Evolutionary conservation across 768 basidiomycete species (phyloP), one percentile per base, ranked within the genome.

Genomic region (Tricholoma saponaceum): DNA sequence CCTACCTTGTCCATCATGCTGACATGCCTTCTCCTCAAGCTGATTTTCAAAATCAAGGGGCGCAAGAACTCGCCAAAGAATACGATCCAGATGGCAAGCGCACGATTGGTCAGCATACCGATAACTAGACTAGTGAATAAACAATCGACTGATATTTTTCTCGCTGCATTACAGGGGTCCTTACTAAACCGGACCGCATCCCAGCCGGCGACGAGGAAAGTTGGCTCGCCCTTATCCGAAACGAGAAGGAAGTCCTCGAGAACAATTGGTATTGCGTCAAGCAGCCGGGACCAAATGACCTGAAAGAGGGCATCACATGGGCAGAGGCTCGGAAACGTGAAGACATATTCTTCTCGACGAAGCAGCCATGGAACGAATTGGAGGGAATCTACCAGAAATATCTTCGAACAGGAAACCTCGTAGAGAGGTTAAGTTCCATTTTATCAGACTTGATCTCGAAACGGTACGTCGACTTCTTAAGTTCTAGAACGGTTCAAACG

Each of bases 21-120:
- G 14, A n/a, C 20, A 16, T 13, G 54, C 37, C 46, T 8, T 18
- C 33, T 35, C 28, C 44, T 44, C 30, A 47, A 92, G 90, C 88
- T 52, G 89, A 92, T 59, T 89, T 88, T 18, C 87, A 91, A 62
- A 92, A 89, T 43, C 89, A 92, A 67, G 86, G 85, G 0, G 89
- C 89, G 0, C 83, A 86, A 58, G 72, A 79, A n/a, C 71, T 92
- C 0, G 83, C 87, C 0, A 85, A 84, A 62, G 51, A 71, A 13
- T 71, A 79, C 47, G 89, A 91, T 59, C 82, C 84, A 0, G 71
- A 81, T 0, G 88, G 89, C 0, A 77, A 76, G 51, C 77, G 88
- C 4, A 92, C 89, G 0, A 85, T 91, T 14, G 89, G 90, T 88
- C 58, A 13, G 78, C 49, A 0, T 16, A n/a, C n/a, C n/a, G 3